Conservation (phyloP, 108 stramenopile genomes). For the Aurantiochytrium sp. region DNA sequence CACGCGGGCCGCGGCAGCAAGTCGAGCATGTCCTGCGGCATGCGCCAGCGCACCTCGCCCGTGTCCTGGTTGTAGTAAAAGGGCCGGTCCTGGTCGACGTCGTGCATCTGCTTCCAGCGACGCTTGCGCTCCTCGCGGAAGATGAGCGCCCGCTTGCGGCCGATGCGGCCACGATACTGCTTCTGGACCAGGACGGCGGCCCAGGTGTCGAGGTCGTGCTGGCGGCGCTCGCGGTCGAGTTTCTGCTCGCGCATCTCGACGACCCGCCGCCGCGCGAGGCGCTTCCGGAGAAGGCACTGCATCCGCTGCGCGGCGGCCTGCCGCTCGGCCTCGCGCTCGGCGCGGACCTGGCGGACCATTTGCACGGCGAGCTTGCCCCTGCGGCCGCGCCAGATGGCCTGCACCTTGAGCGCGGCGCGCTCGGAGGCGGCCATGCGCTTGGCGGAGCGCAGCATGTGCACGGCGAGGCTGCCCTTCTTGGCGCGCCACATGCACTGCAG, state of each 20-base stretch:
- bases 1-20: conserved; percentile 66
- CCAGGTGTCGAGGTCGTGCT: conserved; percentile 34
- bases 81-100: conserved; percentile 35
- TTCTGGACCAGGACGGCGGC: conserved; percentile 46
- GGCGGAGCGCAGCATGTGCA: not conserved
- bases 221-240: conserved; percentile 11
- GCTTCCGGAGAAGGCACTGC: conserved; percentile 46
- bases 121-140: conserved; percentile 41
- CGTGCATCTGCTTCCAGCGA: conserved; percentile 67
- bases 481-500: conserved; percentile 40
- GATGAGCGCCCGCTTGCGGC: conserved; percentile 31
- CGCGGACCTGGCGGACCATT: not conserved
- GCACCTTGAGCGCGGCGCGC: conserved; percentile 31
- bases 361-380: not conserved
- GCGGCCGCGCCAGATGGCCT: conserved; percentile 28
- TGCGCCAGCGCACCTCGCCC: conserved; percentile 74
- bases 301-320: conserved; percentile 41
- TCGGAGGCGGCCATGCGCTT: not conserved
- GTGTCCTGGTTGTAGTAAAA: conserved; percentile 75
- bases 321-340: not conserved
- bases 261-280: conserved; percentile 42
- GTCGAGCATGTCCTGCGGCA: conserved; percentile 70
- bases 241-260: conserved; percentile 32
- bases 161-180: conserved; percentile 50
- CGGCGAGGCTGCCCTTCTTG: conserved; percentile 33